phyloP scores from a whole-genome alignment of 2,329 filamentous ascomycete species.

The Alternaria rosae region DNA sequence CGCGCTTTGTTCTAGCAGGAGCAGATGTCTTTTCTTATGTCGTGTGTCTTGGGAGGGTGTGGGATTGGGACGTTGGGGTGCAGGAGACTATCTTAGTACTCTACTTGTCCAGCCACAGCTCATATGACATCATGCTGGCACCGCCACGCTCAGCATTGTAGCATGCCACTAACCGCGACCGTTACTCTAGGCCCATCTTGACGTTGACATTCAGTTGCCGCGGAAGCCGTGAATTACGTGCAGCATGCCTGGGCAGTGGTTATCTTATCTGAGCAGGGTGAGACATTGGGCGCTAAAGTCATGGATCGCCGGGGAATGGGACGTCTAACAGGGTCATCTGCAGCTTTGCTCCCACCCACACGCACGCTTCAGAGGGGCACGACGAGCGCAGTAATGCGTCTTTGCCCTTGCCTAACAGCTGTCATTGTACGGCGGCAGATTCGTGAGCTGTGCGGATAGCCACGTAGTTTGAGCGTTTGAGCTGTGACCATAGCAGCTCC shows the following conservation, averaged over 20 bases:
- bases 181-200: neutral
- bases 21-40: neutral
- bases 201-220: neutral
- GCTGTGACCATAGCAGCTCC: conserved; percentile 14
- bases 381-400: conserved; percentile 14
- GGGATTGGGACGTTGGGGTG: neutral
- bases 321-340: conserved; percentile 32
- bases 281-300: conserved; percentile 19
- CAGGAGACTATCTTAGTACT: neutral
- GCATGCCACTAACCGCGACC: neutral
- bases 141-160: neutral
- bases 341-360: conserved; percentile 20
- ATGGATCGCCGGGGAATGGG: conserved; percentile 12
- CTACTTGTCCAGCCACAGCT: neutral
- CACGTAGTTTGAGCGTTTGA: conserved; percentile 4
- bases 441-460: conserved; percentile 26
- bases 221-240: neutral
- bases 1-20: neutral
- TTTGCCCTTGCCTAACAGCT: neutral
- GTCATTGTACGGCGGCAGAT: conserved; percentile 20
- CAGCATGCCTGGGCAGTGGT: neutral
- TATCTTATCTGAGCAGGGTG: conserved; percentile 11
- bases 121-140: neutral
- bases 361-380: conserved; percentile 22
- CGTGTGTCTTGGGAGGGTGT: neutral